Evolutionary conservation across 2,329 filamentous ascomycete species (phyloP).

Genomic region (Nothophaeocryptopus gaeumannii): DNA sequence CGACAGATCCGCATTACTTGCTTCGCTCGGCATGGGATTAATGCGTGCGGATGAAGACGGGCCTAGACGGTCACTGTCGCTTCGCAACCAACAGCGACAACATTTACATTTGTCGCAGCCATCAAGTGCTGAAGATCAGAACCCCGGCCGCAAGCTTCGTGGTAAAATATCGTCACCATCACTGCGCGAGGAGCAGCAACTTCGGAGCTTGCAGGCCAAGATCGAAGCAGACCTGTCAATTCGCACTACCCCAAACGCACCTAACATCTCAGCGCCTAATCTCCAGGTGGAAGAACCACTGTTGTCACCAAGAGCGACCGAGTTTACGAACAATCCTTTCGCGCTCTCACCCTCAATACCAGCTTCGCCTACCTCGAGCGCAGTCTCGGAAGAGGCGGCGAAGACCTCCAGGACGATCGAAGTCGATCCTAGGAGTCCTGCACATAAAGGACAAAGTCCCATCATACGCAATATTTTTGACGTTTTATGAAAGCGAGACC

Average conservation of each 20-base stretch:
- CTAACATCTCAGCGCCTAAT: neutral
- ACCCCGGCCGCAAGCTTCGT: slow-evolving; percentile 18
- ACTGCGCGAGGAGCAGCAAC: slow-evolving; percentile 33
- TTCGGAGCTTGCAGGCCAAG: slow-evolving; percentile 33
- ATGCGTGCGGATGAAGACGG: slow-evolving; percentile 26
- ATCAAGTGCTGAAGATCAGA: neutral
- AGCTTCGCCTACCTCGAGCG: slow-evolving; percentile 25
- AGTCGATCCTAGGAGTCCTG: slow-evolving; percentile 67
- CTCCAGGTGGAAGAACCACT: slow-evolving; percentile 47
- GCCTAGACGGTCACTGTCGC: slow-evolving; percentile 24
- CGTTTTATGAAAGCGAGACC: slow-evolving; percentile 54
- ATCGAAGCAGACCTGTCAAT: slow-evolving; percentile 30
- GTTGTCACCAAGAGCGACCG: slow-evolving; percentile 68
- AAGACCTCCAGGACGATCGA: slow-evolving; percentile 55
- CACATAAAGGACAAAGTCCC: slow-evolving; percentile 69
- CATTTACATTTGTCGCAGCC: neutral
- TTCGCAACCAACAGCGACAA: slow-evolving; percentile 15
- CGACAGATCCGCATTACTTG: slow-evolving; percentile 35
- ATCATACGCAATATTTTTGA: slow-evolving; percentile 78
- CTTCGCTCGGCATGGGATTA: slow-evolving; percentile 37
- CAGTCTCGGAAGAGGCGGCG: slow-evolving; percentile 5
- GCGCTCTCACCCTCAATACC: slow-evolving; percentile 39
- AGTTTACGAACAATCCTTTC: slow-evolving; percentile 69
- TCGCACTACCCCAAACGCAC: slow-evolving; percentile 2
- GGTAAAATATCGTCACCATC: slow-evolving; percentile 36